Evolutionary conservation across 2,329 filamentous ascomycete species (phyloP), one percentile per base, ranked within the genome.

Genomic region (Trichophyton benhamiae): DNA sequence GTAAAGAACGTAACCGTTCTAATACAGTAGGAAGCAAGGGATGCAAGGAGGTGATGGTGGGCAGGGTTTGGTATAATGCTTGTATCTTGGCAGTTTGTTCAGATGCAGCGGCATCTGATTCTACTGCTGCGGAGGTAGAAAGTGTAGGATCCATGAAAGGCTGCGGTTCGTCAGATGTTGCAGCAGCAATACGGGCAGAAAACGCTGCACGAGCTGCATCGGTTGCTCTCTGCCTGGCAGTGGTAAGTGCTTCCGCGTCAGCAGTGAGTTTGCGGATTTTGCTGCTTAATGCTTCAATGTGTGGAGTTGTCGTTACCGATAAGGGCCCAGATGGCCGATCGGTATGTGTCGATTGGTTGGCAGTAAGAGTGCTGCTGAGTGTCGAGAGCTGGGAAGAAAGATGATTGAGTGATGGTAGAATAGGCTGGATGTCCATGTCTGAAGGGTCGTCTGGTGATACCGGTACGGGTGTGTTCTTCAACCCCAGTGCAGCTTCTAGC

Each of bases 61-160:
- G 87, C 15, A 99, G 78, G 2, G 90, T 89, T 0, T 88, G 87
- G 74, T 96, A 96, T 3, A 99, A 82, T 1, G 91, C 89, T 66
- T 95, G 94, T 72, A 99, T 88, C 72, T 96, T 96, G 60, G 88
- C 82, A 46, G 85, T 82, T 68, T 95, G 88, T 67, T 95, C 90
- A 7, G 76, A 75, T 3, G 76, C 69, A 1, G 75, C 67, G 2
- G 76, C 71, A 53, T 69, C 69, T 42, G 60, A 58, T 85, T 87
- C 48, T 83, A 89, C 70, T 11, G 67, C 66, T 27, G 68, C 68
- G 5, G 67, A 68, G 7, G 70, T 69, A 9, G 67, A 67, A 9
- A 70, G 67, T 9, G 58, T 60, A 52, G 70, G 67, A 55, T 68
- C 68, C 44, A 68, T 66, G 63, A 70, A 62, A 46, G 72, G 72